Base-by-base conservation (phyloP, 192 early-diverging fungal genomes). In the Coemansia sp. region DNA sequence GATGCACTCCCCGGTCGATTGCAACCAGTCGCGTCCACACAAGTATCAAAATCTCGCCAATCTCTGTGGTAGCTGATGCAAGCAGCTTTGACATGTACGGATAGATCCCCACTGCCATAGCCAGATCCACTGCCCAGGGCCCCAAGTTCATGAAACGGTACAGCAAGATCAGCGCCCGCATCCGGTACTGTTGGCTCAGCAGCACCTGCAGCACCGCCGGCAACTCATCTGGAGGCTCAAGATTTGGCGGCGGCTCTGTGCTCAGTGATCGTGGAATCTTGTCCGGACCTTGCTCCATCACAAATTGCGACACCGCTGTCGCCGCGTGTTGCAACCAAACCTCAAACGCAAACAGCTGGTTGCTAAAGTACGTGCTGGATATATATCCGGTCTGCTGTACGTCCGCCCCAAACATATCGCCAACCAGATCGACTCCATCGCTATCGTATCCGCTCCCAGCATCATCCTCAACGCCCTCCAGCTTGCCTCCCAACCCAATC, bases 21-120 rank as follows among this genome's bases (percentile, higher is more conserved):
- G 94, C 96, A 31, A 97, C 83, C 55, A 99, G 90, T 68, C 96
- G 89, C 12, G 95, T 91, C 95, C 97, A 99, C 56, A 99, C 97
- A 60, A 98, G 94, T 4, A 96, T 93, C 23, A 99, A 83, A 12
- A 96, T 93, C 32, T 94, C 93, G 65, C 93, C 92, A 32, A 98
- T 83, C 71, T 99, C 96, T 0, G 89, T 83, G 0, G 96, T 94
- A 44, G 94, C 94, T 68, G 88, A 90, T 59, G 92, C 94, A 54
- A 99, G 84, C 23, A 99, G 86, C 67, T 97, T 98, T 23, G 96
- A 85, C 16, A 98, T 93, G 67, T 99, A 99, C 6, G 97, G 97
- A 68, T 92, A 96, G 50, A 99, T 99, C 16, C 95, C 95, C 2
- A 99, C 94, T 0, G 89, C 89, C 55, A 98, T 81, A 6, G 95